Evolutionary conservation across 2,329 filamentous ascomycete species (phyloP).

Genomic region (Fusarium beomiforme): DNA sequence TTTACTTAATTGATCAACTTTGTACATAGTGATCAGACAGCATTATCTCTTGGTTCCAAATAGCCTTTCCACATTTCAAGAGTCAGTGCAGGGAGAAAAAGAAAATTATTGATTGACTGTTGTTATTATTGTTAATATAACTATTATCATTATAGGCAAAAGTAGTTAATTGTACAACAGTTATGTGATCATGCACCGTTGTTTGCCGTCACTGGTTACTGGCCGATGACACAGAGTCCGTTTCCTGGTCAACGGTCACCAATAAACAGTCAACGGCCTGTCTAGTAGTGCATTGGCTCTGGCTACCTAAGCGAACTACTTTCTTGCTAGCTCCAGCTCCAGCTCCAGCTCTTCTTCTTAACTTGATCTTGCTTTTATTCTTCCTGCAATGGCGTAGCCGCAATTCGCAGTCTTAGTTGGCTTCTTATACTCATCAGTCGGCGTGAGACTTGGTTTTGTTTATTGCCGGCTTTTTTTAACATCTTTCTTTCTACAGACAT

Average conservation of each 20-base stretch:
- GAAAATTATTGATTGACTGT: not conserved
- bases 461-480: slow-evolving; percentile 13
- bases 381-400: slow-evolving; percentile 41
- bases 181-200: too few species aligned
- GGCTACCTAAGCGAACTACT: slow-evolving; percentile 23
- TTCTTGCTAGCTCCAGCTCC: slow-evolving; percentile 25
- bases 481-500: slow-evolving; percentile 13
- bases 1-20: slow-evolving; percentile 3
- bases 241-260: slow-evolving; percentile 40
- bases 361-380: slow-evolving; percentile 27
- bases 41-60: not conserved
- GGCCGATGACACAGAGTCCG: slow-evolving; percentile 36
- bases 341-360: slow-evolving; percentile 29
- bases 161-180: not conserved
- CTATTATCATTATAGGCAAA: not conserved
- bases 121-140: not conserved
- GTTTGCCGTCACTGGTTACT: too few species aligned
- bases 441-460: slow-evolving; percentile 23
- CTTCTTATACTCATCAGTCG: slow-evolving; percentile 21
- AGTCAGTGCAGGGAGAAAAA: not conserved
- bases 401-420: slow-evolving; percentile 28
- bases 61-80: not conserved
- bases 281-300: slow-evolving; percentile 28
- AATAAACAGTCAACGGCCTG: slow-evolving; percentile 45
- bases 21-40: not conserved